Evolutionary conservation across 495 filamentous ascomycete species (phyloP).

Genomic region (Annulohypoxylon bovei): DNA sequence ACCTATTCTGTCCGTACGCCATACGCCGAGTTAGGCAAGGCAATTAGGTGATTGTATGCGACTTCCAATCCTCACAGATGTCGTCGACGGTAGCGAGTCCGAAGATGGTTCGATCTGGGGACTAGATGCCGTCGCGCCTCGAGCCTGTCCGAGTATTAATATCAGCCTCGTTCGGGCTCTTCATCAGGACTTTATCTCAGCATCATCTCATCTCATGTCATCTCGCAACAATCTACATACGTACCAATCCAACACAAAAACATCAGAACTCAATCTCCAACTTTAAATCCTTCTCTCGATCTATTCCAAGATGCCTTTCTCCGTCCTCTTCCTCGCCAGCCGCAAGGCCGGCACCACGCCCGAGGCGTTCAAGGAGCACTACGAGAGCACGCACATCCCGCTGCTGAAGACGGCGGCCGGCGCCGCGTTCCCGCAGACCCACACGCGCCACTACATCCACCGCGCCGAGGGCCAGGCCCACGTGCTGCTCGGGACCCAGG

Average conservation of each 20-base stretch:
- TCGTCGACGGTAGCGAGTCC: slow-evolving; percentile 2
- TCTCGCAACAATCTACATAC: neutral
- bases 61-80: neutral
- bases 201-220: neutral
- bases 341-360: slow-evolving; percentile 48
- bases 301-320: slow-evolving; percentile 30
- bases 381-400: slow-evolving; percentile 47
- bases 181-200: neutral
- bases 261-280: slow-evolving; percentile 10
- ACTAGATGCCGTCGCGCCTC: neutral
- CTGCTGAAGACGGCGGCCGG: slow-evolving; percentile 44
- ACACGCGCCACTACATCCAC: slow-evolving; percentile 47
- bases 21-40: slow-evolving; percentile 4
- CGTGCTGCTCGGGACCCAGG: slow-evolving; percentile 49
- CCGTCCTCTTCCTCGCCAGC: slow-evolving; percentile 38
- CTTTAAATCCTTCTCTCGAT: neutral
- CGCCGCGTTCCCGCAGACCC: slow-evolving; percentile 39
- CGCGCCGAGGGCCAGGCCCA: slow-evolving; percentile 30
- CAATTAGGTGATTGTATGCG: neutral
- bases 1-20: neutral
- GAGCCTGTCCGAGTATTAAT: slow-evolving; percentile 6
- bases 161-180: slow-evolving; percentile 2
- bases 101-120: slow-evolving; percentile 4
- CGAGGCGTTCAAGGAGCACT: slow-evolving; percentile 47
- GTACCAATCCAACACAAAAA: neutral